A percentile compares a stretch with the other conserved stretches of the same genome.
These are phyloP conservation scores for Dictyophora rubrovolvata DNA, from an alignment of 768 basidiomycete genomes.

Conservation along the genomic window DNA sequence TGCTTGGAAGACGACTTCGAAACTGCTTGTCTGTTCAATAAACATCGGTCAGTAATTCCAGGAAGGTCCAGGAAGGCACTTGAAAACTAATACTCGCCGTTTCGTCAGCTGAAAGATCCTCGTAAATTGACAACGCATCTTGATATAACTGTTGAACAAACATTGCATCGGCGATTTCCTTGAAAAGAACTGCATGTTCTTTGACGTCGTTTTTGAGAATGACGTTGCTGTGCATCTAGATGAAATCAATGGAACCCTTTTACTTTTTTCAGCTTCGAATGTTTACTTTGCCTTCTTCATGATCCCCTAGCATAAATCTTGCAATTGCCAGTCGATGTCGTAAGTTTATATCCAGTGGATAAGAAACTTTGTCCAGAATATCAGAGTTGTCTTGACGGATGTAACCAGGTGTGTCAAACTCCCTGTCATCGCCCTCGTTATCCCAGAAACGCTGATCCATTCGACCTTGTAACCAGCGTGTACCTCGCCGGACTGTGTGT, in stretches of 20 bases:
- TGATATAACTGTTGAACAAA: slow-evolving; percentile 66
- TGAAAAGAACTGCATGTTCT: slow-evolving; percentile 70
- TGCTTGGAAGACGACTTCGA: slow-evolving; percentile 64
- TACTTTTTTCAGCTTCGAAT: not conserved
- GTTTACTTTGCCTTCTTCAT: slow-evolving; percentile 72
- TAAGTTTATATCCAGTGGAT: slow-evolving; percentile 63
- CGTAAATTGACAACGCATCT: slow-evolving; percentile 74
- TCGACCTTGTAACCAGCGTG: slow-evolving; percentile 87
- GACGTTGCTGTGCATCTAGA: slow-evolving; percentile 65
- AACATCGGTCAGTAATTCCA: not conserved
- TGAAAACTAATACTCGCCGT: slow-evolving; percentile 36
- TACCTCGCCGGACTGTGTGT: slow-evolving; percentile 60
- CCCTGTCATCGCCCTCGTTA: slow-evolving; percentile 73
- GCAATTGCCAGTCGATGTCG: slow-evolving; percentile 77
- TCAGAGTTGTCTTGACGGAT: slow-evolving; percentile 27
- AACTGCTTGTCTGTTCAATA: slow-evolving; percentile 53
- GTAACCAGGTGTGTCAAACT: slow-evolving; percentile 49
- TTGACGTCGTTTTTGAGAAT: slow-evolving; percentile 62
- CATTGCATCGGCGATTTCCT: slow-evolving; percentile 79
- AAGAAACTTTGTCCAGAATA: slow-evolving; percentile 46
- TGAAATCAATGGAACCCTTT: not conserved
- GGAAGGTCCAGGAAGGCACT: not conserved
- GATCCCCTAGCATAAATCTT: slow-evolving; percentile 68
- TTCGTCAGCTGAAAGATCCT: slow-evolving; percentile 62
- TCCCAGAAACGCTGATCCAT: slow-evolving; percentile 71